phyloP scores from a whole-genome alignment of 73 alveolate genomes.

The Paramecium caudatum region DNA sequence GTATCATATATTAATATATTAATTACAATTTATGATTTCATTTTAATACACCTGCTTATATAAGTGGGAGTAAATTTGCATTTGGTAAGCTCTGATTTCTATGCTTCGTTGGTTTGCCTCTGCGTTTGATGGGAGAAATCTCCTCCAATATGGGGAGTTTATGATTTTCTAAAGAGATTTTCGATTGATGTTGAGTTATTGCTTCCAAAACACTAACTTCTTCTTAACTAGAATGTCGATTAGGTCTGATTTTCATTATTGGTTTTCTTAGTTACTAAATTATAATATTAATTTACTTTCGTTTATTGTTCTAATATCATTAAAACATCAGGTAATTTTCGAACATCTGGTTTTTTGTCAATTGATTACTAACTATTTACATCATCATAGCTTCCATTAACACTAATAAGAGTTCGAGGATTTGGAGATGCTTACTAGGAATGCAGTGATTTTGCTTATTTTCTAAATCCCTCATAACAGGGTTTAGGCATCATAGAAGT shows the following conservation, averaged over 20 bases:
- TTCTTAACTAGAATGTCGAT: conserved; percentile 42
- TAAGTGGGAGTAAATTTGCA: conserved; percentile 63
- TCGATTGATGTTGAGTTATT: conserved; percentile 54
- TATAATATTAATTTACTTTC: background rate
- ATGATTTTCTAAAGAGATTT: conserved; percentile 40
- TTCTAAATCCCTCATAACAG: conserved; percentile 9
- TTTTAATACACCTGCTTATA: conserved; percentile 51
- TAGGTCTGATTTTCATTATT: conserved; percentile 51
- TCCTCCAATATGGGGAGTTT: conserved; percentile 57
- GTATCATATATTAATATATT: conserved; percentile 16
- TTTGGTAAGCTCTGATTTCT: conserved; percentile 64
- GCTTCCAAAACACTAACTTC: conserved; percentile 54
- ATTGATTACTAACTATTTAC: conserved; percentile 34
- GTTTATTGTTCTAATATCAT: background rate
- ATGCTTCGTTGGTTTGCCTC: background rate
- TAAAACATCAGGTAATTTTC: background rate
- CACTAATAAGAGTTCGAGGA: conserved; percentile 50
- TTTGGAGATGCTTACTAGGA: conserved; percentile 56
- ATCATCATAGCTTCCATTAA: conserved; percentile 55
- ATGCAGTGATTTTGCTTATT: conserved; percentile 40
- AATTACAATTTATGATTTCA: conserved; percentile 31
- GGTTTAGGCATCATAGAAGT: conserved; percentile 85
- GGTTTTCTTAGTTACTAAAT: conserved; percentile 36
- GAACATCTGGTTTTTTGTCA: background rate
- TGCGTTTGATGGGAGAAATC: conserved; percentile 6